These are phyloP conservation scores for Aspergillus sp. DNA, from an alignment of 2,329 filamentous ascomycete genomes.

Conservation along the genomic window DNA sequence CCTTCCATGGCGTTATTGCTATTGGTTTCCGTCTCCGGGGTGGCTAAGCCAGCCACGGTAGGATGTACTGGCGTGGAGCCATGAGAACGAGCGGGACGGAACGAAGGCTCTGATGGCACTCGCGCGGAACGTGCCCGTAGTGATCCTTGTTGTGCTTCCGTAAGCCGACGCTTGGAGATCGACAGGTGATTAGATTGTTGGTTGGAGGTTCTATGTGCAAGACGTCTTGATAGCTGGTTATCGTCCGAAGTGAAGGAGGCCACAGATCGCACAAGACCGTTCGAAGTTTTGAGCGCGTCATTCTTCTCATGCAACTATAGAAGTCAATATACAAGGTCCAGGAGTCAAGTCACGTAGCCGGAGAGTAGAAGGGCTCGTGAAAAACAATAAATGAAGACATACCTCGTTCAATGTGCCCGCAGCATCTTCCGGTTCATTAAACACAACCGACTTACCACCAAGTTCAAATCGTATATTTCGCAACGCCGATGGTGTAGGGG, in stretches of 20 bases:
- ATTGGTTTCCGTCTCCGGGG: conserved; percentile 43
- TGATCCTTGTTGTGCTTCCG: conserved; percentile 55
- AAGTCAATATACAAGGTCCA: conserved; percentile 13
- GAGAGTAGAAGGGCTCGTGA: background rate
- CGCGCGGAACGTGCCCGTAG: conserved; percentile 30
- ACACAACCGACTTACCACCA: conserved; percentile 61
- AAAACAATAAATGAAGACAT: conserved; percentile 25
- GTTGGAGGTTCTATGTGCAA: conserved; percentile 26
- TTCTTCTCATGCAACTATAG: conserved; percentile 48
- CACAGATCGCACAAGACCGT: conserved; percentile 51
- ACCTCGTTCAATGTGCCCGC: conserved; percentile 57
- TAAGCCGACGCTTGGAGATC: conserved; percentile 50
- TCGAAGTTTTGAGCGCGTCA: conserved; percentile 47
- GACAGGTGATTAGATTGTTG: conserved; percentile 27
- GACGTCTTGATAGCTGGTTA: conserved; percentile 30
- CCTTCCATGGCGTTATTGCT: conserved; percentile 31
- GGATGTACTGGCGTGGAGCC: conserved; percentile 30
- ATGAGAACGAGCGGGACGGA: conserved; percentile 45
- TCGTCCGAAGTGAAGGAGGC: conserved; percentile 47
- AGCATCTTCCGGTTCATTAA: conserved; percentile 63
- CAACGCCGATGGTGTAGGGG: conserved; percentile 78
- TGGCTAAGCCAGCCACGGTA: conserved; percentile 39
- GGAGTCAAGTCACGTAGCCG: background rate
- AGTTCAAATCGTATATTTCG: conserved; percentile 75
- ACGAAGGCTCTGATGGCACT: conserved; percentile 53